Evolutionary conservation across 2,329 filamentous ascomycete genomes (phyloP), one percentile per base, ranked within the genome.

Genomic region (Neofusicoccum parvum): DNA sequence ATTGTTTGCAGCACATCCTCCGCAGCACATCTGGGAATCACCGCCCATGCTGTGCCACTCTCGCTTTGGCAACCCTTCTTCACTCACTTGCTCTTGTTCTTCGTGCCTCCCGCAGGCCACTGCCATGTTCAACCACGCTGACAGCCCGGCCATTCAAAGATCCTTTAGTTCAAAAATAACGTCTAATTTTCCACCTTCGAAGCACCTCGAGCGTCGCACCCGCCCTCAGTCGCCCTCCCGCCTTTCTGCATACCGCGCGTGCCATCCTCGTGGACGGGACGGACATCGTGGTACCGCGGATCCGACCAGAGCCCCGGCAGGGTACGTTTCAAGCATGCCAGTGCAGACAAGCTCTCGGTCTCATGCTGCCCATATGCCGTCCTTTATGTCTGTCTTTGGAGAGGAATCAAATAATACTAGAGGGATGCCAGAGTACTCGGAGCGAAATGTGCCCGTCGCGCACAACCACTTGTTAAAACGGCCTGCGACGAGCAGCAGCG

Each of bases 331-430:
- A 70, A 79, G 72, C 68, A 80, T 80, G 78, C 74, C 76, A 64
- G 60, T 69, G 34, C 75, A 75, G 68, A 73, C 77, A 50, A 75
- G 69, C 62, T 69, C 77, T 64, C 71, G 74, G 63, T 69, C 74
- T 11, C 74, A 75, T 68, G 65, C 64, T 59, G 72, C 72, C 39
- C 80, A 80, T 77, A 89, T 92, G 83, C 89, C 89, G 74, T 88
- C 89, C 23, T 90, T 92, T 72, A 91, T 90, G 88, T 89, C 89
- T 65, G 89, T 92, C 65, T 91, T 90, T 80, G 88, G 88, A 75
- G 83, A 89, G 70, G 87, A 90, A 73, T 74, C 80, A 23, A 73
- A 67, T 77, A 80, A 66, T 77, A 80, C 64, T 76, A 78, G 68
- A 76, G 78, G 69, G 74, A 75, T 79, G 79, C 70, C 84, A 84